A percentile compares a stretch with the other conserved stretches of the same genome.
Conservation (phyloP, 192 early-diverging fungal genomes). For the Coemansia furcata region DNA sequence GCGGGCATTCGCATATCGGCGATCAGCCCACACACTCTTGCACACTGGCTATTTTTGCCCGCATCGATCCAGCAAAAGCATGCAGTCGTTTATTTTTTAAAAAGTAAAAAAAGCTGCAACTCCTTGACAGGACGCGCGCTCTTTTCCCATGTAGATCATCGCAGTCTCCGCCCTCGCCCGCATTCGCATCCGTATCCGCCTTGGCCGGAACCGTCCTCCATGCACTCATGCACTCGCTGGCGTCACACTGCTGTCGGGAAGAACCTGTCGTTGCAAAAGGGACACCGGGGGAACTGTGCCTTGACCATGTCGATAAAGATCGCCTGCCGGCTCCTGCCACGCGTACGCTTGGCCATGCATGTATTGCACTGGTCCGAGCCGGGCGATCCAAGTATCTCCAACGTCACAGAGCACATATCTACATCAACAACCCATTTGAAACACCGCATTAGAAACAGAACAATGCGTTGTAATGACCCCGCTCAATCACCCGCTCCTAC, state of each 20-base stretch:
- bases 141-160: background rate
- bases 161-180: background rate
- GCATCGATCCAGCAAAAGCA: background rate
- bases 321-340: background rate
- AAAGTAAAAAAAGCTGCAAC: slow-evolving; percentile 2
- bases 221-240: background rate
- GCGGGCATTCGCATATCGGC: slow-evolving; percentile 5
- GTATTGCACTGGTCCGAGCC: slow-evolving; percentile 39
- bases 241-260: slow-evolving; percentile 24
- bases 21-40: background rate
- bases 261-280: slow-evolving; percentile 34
- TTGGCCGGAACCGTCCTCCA: background rate
- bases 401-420: slow-evolving; percentile 45
- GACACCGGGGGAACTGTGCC: slow-evolving; percentile 26
- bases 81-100: background rate
- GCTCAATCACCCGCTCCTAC: background rate
- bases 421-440: slow-evolving; percentile 2
- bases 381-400: slow-evolving; percentile 22
- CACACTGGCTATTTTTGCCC: slow-evolving; percentile 2
- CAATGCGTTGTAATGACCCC: background rate
- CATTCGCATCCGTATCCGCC: background rate
- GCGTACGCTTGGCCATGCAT: slow-evolving; percentile 30
- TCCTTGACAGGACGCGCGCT: background rate
- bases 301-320: slow-evolving; percentile 6
- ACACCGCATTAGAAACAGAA: background rate